These are phyloP conservation scores for Debaryomycetaceae sp. DNA, from an alignment of 1,139 yeast genomes.

Conservation along the genomic window DNA sequence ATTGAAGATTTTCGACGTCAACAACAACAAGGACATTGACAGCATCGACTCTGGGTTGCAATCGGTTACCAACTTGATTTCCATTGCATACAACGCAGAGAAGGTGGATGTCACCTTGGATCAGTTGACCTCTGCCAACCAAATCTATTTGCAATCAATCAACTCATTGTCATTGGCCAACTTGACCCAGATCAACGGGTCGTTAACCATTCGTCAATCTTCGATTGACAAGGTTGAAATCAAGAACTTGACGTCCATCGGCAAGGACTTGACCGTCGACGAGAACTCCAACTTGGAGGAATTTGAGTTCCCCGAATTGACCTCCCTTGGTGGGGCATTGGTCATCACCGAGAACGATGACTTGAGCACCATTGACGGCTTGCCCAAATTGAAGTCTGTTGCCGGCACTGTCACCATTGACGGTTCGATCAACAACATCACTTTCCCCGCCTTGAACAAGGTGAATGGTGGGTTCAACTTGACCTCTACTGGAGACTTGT, in stretches of 20 bases:
- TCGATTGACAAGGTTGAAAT: constrained; percentile 54
- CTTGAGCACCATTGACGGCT: constrained; percentile 63
- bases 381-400: constrained; percentile 66
- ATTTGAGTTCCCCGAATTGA: constrained; percentile 66
- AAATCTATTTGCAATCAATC: constrained; percentile 77
- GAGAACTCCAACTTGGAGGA: constrained; percentile 69
- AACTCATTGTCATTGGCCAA: constrained; percentile 65
- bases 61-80: constrained; percentile 68
- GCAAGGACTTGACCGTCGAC: constrained; percentile 75
- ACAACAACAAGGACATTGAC: constrained; percentile 71
- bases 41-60: constrained; percentile 69
- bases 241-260: constrained; percentile 55
- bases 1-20: constrained; percentile 75
- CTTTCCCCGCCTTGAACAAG: constrained; percentile 64
- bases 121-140: constrained; percentile 75
- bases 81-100: constrained; percentile 82
- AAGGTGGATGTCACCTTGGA: constrained; percentile 65
- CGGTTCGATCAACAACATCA: constrained; percentile 80
- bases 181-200: constrained; percentile 70
- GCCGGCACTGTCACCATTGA: constrained; percentile 82
- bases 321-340: constrained; percentile 82
- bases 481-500: constrained; percentile 69
- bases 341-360: constrained; percentile 78
- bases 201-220: constrained; percentile 72
- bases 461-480: constrained; percentile 91